These are phyloP conservation scores for Umbilicaria muhlenbergii DNA, from an alignment of 495 filamentous ascomycete species.

Conservation along the genomic window DNA sequence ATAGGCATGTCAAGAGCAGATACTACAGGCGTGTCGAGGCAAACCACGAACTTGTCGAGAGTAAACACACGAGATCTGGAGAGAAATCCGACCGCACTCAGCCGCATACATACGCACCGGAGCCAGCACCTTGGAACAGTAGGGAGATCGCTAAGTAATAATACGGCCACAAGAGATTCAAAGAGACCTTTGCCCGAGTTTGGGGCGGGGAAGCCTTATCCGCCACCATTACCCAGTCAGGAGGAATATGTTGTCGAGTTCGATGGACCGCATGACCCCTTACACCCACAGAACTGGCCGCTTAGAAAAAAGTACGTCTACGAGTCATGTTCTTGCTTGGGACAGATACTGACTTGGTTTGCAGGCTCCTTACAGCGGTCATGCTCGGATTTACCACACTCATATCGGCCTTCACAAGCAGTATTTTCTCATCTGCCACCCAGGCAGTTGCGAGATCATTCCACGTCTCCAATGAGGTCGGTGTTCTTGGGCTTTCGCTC, in stretches of 20 bases:
- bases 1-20: slow-evolving; percentile 37
- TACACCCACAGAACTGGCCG: slow-evolving; percentile 76
- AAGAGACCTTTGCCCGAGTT: slow-evolving; percentile 41
- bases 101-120: slow-evolving; percentile 56
- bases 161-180: slow-evolving; percentile 22
- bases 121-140: slow-evolving; percentile 67
- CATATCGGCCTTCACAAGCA: slow-evolving; percentile 50
- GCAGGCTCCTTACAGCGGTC: slow-evolving; percentile 43
- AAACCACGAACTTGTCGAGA: slow-evolving; percentile 31
- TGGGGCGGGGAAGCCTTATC: slow-evolving; percentile 66
- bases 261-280: slow-evolving; percentile 58
- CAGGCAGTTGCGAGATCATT: slow-evolving; percentile 30
- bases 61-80: slow-evolving; percentile 56
- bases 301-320: slow-evolving; percentile 37
- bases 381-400: slow-evolving; percentile 71
- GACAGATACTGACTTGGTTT: not conserved
- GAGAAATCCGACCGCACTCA: slow-evolving; percentile 55
- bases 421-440: slow-evolving; percentile 40
- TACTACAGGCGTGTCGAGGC: slow-evolving; percentile 19
- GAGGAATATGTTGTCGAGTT: slow-evolving; percentile 88
- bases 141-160: slow-evolving; percentile 33
- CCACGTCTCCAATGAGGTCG: slow-evolving; percentile 36
- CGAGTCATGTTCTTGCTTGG: not conserved
- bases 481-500: slow-evolving; percentile 38
- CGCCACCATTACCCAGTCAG: slow-evolving; percentile 50